These are phyloP conservation scores for Platismatia glauca DNA, from an alignment of 495 filamentous ascomycete genomes.

Conservation along the genomic window DNA sequence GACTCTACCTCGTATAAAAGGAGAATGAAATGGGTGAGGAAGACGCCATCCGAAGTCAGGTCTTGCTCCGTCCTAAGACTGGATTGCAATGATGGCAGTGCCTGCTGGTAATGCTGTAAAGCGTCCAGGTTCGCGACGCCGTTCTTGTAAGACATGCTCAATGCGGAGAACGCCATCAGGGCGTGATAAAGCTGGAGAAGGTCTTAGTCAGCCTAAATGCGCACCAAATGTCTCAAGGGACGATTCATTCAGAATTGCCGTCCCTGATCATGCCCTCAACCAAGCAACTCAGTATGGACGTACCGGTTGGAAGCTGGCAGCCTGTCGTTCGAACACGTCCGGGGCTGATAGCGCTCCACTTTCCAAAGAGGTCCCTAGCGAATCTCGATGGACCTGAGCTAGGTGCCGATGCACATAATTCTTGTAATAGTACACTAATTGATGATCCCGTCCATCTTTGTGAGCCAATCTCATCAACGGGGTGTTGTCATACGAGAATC, in stretches of 20 bases:
- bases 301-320: constrained; percentile 44
- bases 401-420: constrained; percentile 22
- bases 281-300: constrained; percentile 16
- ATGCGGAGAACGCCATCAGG: constrained; percentile 51
- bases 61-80: constrained; percentile 40
- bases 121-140: constrained; percentile 39
- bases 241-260: neutral
- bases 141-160: constrained; percentile 44
- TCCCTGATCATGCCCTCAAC: neutral
- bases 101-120: constrained; percentile 49
- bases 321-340: constrained; percentile 41
- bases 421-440: constrained; percentile 21
- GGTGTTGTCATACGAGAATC: constrained; percentile 17
- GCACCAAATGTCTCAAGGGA: neutral
- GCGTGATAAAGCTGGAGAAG: constrained; percentile 45
- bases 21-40: constrained; percentile 52
- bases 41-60: constrained; percentile 47
- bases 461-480: constrained; percentile 19
- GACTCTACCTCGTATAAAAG: constrained; percentile 48
- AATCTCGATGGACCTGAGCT: constrained; percentile 23
- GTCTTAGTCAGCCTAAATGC: constrained; percentile 14
- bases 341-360: constrained; percentile 22
- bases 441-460: constrained; percentile 19
- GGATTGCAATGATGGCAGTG: constrained; percentile 40
- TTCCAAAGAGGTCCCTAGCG: constrained; percentile 18